Conservation (phyloP, 1,139 yeast species). For the Taphrina pruni region DNA sequence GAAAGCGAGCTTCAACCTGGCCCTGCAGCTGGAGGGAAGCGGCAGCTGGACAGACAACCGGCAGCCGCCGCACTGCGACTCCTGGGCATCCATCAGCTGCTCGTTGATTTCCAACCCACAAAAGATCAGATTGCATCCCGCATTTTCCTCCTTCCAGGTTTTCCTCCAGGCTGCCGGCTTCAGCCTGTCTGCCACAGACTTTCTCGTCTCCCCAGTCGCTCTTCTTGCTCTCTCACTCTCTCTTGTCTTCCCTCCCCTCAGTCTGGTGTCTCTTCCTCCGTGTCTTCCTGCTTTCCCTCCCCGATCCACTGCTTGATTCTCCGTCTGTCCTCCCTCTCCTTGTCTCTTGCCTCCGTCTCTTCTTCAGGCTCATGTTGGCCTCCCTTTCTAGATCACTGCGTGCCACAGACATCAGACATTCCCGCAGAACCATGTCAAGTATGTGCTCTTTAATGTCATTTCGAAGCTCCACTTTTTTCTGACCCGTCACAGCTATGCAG, state of each 20-base stretch:
- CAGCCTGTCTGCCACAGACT: not conserved
- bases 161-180: not conserved
- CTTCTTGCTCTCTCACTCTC: not conserved
- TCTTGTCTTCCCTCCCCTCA: not conserved
- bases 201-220: not conserved
- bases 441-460: not conserved
- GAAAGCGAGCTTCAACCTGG: too few species aligned
- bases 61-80: too few species aligned
- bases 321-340: not conserved
- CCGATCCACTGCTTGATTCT: not conserved
- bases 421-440: conserved; percentile 20
- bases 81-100: too few species aligned
- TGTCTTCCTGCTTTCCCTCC: not conserved
- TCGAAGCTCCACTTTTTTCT: conserved; percentile 14
- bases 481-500: conserved; percentile 44
- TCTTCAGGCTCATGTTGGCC: conserved; percentile 6
- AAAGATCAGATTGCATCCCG: conserved; percentile 7
- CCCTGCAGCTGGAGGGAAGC: too few species aligned
- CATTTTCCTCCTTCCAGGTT: not conserved
- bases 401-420: not conserved
- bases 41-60: too few species aligned
- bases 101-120: too few species aligned
- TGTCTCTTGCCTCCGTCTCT: not conserved
- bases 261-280: not conserved
- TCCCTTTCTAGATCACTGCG: conserved; percentile 9